Evolutionary conservation across 805 yeast genomes (phyloP).

Genomic region (Lipomyces orientalis): DNA sequence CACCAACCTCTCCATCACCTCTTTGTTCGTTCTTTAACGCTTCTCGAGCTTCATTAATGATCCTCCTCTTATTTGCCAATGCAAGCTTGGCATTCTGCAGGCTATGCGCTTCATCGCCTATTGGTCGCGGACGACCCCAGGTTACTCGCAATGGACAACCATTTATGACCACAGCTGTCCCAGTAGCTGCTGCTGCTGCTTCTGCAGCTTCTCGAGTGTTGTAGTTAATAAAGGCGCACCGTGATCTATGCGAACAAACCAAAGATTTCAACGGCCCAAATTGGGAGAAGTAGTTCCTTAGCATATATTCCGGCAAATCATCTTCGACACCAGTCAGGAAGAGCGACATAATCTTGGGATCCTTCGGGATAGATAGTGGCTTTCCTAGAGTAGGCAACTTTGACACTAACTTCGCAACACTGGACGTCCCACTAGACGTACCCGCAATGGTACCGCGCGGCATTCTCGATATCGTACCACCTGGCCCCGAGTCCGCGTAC

Average conservation of each 20-base stretch:
- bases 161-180: constrained; percentile 29
- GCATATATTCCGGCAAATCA: constrained; percentile 66
- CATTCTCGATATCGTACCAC: constrained; percentile 4
- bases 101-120: constrained; percentile 34
- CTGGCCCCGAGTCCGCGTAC: constrained; percentile 25
- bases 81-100: constrained; percentile 32
- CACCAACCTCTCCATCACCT: neutral
- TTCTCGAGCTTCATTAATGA: constrained; percentile 31
- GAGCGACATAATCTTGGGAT: constrained; percentile 57
- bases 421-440: constrained; percentile 45
- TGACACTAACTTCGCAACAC: constrained; percentile 58
- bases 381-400: constrained; percentile 65
- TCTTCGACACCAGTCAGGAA: constrained; percentile 78
- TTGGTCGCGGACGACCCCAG: constrained; percentile 41
- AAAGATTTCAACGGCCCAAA: constrained; percentile 57
- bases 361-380: constrained; percentile 48
- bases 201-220: constrained; percentile 59
- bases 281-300: constrained; percentile 57
- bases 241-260: constrained; percentile 61
- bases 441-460: constrained; percentile 14
- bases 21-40: constrained; percentile 4
- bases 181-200: constrained; percentile 44
- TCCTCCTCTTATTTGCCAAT: constrained; percentile 30
- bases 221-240: constrained; percentile 69
- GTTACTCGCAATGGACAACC: constrained; percentile 38